Evolutionary conservation across 345 rosid genomes (phyloP), one percentile per base, ranked within the genome.

Genomic region (Cardamine chenopodiifolia): DNA sequence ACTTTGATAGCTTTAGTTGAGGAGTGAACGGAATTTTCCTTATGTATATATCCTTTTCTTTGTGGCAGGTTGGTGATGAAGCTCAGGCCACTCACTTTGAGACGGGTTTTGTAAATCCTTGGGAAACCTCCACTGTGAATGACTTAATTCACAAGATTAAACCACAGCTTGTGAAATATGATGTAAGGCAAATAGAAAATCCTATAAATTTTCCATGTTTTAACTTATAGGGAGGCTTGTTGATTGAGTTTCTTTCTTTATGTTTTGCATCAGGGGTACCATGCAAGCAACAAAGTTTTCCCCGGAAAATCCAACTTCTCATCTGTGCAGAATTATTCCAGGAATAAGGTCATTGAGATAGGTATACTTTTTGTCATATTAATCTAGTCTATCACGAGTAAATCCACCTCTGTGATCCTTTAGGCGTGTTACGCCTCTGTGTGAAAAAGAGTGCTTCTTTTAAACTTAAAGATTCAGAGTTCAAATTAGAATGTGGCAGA

Each of bases 321-420:
- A 68, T 74, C 90, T 72, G 68, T 87, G 66, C 83, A 82, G 56
- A 87, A 88, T 44, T 78, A 82, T 32, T 87, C 95, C 34, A 87
- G 90, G 84, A 95, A 90, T 70, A 90, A 90, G 84, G 71, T 86
- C 47, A 72, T 92, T 67, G 96, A 90, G 57, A 85, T 92, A 76
- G 99, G 99, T 95, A 66, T 76, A 34, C 72, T 25, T 57, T 40
- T 40, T 67, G 4, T 59, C 63, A 48, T 29, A 58, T 35, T 25
- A 74, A 29, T 44, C 62, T 62, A 42, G 39, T 73, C 64, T 5
- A 8, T 54, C 14, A 20, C 5, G 18, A n/a, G 56, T 50, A 72
- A 17, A 47, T 44, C 62, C 29, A 20, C 23, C 53, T 63, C 63
- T 52, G 55, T 42, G 4, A 26, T 23, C 8, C 19, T 72, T 12